Evolutionary conservation across 2,329 filamentous ascomycete species (phyloP).

Genomic region (Remersonia thermophila): DNA sequence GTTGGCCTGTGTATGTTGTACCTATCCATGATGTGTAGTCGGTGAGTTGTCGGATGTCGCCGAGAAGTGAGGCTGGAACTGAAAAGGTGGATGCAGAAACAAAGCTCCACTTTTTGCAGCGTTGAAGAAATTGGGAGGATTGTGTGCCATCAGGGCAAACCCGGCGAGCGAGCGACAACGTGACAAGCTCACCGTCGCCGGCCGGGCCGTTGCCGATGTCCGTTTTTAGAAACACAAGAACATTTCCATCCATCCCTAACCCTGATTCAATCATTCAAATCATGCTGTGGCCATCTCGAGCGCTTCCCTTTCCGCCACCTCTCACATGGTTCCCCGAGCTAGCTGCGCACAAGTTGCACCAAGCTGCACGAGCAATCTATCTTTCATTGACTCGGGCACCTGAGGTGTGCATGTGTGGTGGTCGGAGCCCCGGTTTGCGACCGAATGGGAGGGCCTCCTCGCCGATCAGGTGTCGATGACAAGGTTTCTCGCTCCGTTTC

Average conservation of each 20-base stretch:
- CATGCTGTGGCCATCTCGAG: too few relatives aligned
- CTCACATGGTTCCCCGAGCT: slow-evolving; percentile 1
- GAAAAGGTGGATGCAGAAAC: too few relatives aligned
- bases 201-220: slow-evolving; percentile 10
- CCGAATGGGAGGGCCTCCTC: slow-evolving; percentile 11
- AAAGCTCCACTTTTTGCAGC: too few relatives aligned
- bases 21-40: too few relatives aligned
- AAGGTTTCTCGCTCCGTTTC: slow-evolving; percentile 1
- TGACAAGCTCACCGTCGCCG: too few relatives aligned
- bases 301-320: too few relatives aligned
- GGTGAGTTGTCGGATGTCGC: not conserved
- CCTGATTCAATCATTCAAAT: not conserved
- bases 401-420: slow-evolving; percentile 13
- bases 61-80: too few relatives aligned
- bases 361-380: slow-evolving; percentile 11
- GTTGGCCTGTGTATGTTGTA: too few relatives aligned
- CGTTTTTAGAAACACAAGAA: slow-evolving; percentile 16
- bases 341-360: slow-evolving; percentile 6
- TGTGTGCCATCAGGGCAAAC: too few relatives aligned
- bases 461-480: slow-evolving; percentile 11
- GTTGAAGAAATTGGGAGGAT: too few relatives aligned
- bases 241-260: not conserved
- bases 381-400: slow-evolving; percentile 15
- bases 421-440: slow-evolving; percentile 12
- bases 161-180: not conserved